Base-by-base conservation (phyloP, 805 yeast species). In the Kuraishia ogatae region DNA sequence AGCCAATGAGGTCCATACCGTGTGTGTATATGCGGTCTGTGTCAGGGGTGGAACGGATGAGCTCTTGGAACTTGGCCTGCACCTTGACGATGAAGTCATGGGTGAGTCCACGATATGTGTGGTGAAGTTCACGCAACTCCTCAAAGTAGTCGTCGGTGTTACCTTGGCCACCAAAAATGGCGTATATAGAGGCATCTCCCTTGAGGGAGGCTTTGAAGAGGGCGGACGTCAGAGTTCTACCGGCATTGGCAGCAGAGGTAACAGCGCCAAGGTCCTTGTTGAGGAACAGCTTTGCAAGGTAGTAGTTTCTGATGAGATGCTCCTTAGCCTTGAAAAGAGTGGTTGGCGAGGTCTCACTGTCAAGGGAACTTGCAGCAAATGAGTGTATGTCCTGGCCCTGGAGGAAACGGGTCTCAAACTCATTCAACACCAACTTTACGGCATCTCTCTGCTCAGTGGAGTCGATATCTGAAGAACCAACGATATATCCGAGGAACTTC, bases 121-220 rank as follows among this genome's bases (percentile, higher is more conserved):
- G 75, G 76, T 88, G 86, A 57, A 92, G 70, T 61, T 90, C 96
- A 70, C 96, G 84, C 68, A 94, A 81, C 77, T 94, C 99, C 69
- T 92, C 97, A 64, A 94, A 94, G 77, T 90, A 94, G 70, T 94
- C 97, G 68, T 94, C 98, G 54, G 96, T 85, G 76, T 90, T 93
- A 73, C 99, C 99, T 77, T 94, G 99, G 66, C 99, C 99, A 69
- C 99, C 99, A 65, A 93, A 94, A 62, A 94, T 84, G 60, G 97
- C 96, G 57, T 80, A 83, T 55, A 92, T 71, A 58, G 78, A 76
- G 50, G 92, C 89, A 53, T 78, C 72, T 48, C 77, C 73, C 56
- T 77, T 76, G 53, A 75, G 66, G n/a, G 80, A 81, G 53, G 87
- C 83, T 59, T 83, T 77, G 68, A 90, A 79, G 56, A 93, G 77